These are phyloP conservation scores for Aspergillus chevalieri DNA, from an alignment of 2,329 filamentous ascomycete genomes.

Conservation along the genomic window DNA sequence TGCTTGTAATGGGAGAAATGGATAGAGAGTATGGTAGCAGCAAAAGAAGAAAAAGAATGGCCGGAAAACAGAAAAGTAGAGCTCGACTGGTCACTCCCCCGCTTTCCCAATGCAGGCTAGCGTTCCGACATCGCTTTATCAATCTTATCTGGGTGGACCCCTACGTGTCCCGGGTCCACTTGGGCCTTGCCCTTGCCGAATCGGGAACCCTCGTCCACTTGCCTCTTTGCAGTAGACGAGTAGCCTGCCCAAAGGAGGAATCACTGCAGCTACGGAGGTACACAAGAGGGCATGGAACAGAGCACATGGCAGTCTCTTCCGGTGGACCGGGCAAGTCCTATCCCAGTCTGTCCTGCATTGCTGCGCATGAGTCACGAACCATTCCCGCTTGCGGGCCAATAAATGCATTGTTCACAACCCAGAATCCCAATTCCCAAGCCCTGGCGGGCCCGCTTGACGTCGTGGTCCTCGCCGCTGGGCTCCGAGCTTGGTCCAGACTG, in stretches of 20 bases:
- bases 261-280: too few relatives aligned
- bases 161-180: not conserved
- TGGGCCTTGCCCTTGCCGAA: not conserved
- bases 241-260: not conserved
- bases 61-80: not conserved
- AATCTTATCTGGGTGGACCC: conserved; percentile 1
- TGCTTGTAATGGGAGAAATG: not conserved
- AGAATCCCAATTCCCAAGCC: not conserved
- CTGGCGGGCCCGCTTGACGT: not conserved
- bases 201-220: not conserved
- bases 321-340: not conserved
- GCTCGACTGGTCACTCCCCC: not conserved
- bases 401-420: not conserved
- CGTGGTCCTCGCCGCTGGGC: not conserved
- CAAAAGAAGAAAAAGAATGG: not conserved
- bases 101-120: not conserved
- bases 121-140: conserved; percentile 2
- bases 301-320: too few relatives aligned
- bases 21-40: not conserved
- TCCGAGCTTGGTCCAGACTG: not conserved
- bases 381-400: not conserved
- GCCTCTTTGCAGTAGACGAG: not conserved
- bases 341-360: not conserved
- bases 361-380: not conserved
- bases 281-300: too few relatives aligned